Conservation (phyloP, 305 asterid species). For the Solanum aculeatissimum region DNA sequence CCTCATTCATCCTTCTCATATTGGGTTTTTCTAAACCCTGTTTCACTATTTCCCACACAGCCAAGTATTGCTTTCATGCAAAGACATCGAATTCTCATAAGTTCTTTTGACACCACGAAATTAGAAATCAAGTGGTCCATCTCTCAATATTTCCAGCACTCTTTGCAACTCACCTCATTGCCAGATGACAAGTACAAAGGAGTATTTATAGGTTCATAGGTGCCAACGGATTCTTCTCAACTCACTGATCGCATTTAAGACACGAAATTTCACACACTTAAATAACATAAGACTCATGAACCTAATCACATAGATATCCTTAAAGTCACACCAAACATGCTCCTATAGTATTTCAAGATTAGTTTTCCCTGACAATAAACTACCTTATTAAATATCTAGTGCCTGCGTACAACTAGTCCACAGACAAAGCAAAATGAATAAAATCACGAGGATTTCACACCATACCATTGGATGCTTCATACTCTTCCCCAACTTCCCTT, state of each 20-base stretch:
- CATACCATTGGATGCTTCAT: conserved; percentile 41
- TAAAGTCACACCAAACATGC: background rate
- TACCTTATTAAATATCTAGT: background rate
- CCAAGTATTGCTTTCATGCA: background rate
- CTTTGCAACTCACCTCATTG: background rate
- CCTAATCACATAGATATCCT: background rate
- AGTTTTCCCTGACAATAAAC: background rate
- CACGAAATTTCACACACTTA: background rate
- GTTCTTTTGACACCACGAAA: background rate
- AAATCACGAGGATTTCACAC: background rate
- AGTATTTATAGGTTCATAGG: background rate
- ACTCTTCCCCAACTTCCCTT: conserved; percentile 18
- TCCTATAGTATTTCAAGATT: background rate
- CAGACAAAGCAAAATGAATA: background rate
- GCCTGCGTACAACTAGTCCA: background rate
- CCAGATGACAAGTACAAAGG: background rate
- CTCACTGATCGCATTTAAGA: background rate
- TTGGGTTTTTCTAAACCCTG: background rate
- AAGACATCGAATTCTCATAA: background rate
- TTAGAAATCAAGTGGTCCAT: background rate
- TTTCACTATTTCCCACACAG: background rate
- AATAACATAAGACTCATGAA: background rate
- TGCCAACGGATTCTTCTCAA: background rate
- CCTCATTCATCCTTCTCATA: background rate
- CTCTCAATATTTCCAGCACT: background rate